Evolutionary conservation across 352 stramenopile genomes (phyloP).

Genomic region (Globisporangium spiculum): DNA sequence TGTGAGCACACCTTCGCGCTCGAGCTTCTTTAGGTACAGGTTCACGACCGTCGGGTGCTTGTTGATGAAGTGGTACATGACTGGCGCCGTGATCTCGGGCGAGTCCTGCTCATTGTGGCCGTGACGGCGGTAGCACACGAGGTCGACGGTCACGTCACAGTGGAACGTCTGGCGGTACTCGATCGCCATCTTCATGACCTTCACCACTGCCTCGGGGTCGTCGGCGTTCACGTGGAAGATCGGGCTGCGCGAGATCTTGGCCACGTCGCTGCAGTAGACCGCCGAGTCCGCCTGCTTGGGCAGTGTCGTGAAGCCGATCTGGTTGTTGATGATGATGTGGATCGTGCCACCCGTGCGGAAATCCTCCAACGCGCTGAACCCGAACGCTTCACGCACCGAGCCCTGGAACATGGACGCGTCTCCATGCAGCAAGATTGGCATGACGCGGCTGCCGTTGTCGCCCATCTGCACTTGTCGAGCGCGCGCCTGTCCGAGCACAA

Average conservation of each 20-base stretch:
- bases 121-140: conserved; percentile 98
- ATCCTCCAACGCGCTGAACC: conserved; percentile 87
- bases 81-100: conserved; percentile 82
- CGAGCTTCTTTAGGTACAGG: conserved; percentile 72
- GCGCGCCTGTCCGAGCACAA: conserved; percentile 95
- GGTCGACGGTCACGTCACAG: conserved; percentile 97
- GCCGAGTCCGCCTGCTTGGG: conserved; percentile 96
- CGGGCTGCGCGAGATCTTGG: conserved; percentile 94
- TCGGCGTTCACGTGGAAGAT: conserved; percentile 97
- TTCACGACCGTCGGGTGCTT: conserved; percentile 80
- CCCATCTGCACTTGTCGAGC: conserved; percentile 91
- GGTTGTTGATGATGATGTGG: conserved; percentile 99
- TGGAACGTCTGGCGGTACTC: conserved; percentile 91
- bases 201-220: conserved; percentile 92
- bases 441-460: conserved; percentile 84
- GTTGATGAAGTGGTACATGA: conserved; percentile 91
- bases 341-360: conserved; percentile 98
- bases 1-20: conserved; percentile 50
- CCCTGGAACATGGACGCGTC: conserved; percentile 86
- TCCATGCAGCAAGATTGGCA: conserved; percentile 98
- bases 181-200: conserved; percentile 91
- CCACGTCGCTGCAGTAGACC: conserved; percentile 97
- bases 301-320: conserved; percentile 98
- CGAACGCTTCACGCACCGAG: conserved; percentile 78
- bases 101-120: conserved; percentile 98